Base-by-base conservation (phyloP, 2,329 filamentous ascomycete genomes). In the Pestalotiopsis fici region DNA sequence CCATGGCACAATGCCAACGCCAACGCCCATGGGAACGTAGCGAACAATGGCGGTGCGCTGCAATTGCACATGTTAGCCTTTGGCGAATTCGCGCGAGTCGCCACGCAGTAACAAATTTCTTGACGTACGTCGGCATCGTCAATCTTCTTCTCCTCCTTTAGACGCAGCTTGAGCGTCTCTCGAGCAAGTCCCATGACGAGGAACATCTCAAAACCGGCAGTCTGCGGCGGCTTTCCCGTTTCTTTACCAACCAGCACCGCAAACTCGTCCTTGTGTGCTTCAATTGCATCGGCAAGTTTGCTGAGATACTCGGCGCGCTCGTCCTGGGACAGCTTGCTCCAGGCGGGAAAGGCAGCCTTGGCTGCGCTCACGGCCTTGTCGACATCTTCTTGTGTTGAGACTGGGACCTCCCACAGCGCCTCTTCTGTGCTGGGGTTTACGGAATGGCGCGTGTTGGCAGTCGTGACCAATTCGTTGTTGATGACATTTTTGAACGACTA, bases 1-100 rank as follows among this genome's bases (percentile, higher is more conserved):
- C 85, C 85, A 87, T 1, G 85, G 84, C 3, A 84, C 79, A 54
- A 87, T 87, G 12, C 79, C 85, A 12, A 76, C 82, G 3, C 76
- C 77, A 5, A 83, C 79, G 3, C 82, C 82, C 7, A 83, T 70
- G 1, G 82, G 80, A 23, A 70, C 70, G 67, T 74, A 77, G 57
- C 70, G 71, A 13, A 70, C 69, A 15, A 60, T 60, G 12, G 71
- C 72, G 64, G 74, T 67, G 47, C 70, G 71, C 67, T 78, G 76
- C 4, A 81, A n/a, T n/a, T 76, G 3, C 66, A 76, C 11, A 82
- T 78, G 43, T 59, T 35, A 23, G n/a, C 27, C 12, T n/a, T 12
- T 9, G 25, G 15, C 25, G 2, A 4, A 3, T 27, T 21, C n/a
- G n/a, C n/a, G n/a, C n/a, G n/a, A n/a, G n/a, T n/a, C n/a, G n/a